A percentile compares a stretch with the other conserved stretches of the same genome.
phyloP scores from a whole-genome alignment of 2,329 filamentous ascomycete species.

The Cercospora brassicicola region DNA sequence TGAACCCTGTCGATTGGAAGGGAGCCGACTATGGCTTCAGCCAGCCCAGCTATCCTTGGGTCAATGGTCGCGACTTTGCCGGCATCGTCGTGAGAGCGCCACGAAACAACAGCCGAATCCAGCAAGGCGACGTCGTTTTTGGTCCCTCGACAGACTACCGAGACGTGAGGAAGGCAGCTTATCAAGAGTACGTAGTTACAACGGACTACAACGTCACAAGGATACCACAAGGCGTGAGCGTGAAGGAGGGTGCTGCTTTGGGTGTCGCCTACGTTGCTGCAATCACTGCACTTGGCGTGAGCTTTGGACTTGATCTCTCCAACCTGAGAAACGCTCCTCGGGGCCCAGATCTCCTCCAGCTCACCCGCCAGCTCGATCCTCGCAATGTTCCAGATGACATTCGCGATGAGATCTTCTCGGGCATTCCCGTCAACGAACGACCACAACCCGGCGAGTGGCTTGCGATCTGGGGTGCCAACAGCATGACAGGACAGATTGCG shows the following conservation, averaged over 20 bases:
- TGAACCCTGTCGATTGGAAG: conserved; percentile 79
- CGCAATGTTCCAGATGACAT: conserved; percentile 62
- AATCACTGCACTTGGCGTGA: conserved; percentile 65
- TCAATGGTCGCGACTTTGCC: conserved; percentile 69
- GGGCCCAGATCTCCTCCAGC: conserved; percentile 60
- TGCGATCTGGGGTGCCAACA: conserved; percentile 74
- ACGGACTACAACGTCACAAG: conserved; percentile 65
- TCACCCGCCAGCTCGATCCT: conserved; percentile 51
- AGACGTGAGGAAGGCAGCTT: conserved; percentile 69
- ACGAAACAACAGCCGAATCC: conserved; percentile 51
- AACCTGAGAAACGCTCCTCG: conserved; percentile 39
- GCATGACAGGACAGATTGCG: conserved; percentile 66
- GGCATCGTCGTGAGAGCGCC: conserved; percentile 60
- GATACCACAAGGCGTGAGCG: conserved; percentile 56
- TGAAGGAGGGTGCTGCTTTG: conserved; percentile 61
- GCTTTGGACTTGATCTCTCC: conserved; percentile 66
- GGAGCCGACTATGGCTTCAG: conserved; percentile 68
- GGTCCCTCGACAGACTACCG: conserved; percentile 74
- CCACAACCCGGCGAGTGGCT: conserved; percentile 66
- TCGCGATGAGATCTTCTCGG: conserved; percentile 60
- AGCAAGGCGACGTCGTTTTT: conserved; percentile 58
- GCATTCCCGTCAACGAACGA: conserved; percentile 55
- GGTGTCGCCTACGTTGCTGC: conserved; percentile 73
- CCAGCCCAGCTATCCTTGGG: conserved; percentile 66
- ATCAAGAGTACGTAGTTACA: conserved; percentile 67